Conservation (phyloP, 192 early-diverging fungal genomes). For the Entomortierella parvispora region DNA sequence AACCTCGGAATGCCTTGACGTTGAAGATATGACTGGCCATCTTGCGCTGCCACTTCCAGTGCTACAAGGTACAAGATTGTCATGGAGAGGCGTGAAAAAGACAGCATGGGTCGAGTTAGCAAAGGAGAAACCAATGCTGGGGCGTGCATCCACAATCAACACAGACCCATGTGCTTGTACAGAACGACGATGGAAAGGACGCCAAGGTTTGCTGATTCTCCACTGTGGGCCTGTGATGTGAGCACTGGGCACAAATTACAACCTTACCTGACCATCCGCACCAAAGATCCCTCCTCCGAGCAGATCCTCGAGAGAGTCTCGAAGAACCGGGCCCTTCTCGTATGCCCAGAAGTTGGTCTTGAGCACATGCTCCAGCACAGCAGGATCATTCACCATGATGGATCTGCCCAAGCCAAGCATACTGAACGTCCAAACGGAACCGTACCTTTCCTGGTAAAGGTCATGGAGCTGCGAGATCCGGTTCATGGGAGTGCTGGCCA, state of each 20-base stretch:
- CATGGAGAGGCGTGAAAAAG: no score
- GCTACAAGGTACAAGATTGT: slow-evolving; percentile 1
- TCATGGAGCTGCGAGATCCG: slow-evolving; percentile 26
- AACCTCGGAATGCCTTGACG: slow-evolving; percentile 47
- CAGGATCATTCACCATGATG: slow-evolving; percentile 30
- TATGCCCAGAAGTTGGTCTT: slow-evolving; percentile 51
- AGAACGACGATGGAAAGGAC: no score
- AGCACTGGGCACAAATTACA: neutral
- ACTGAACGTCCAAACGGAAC: slow-evolving; percentile 15
- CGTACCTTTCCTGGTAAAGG: slow-evolving; percentile 10
- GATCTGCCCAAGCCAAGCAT: slow-evolving; percentile 31
- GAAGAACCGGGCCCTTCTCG: slow-evolving; percentile 21
- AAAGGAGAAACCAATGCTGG: no score
- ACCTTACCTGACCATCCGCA: slow-evolving; percentile 30
- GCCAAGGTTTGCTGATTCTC: no score
- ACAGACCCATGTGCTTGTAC: no score
- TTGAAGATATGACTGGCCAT: slow-evolving; percentile 47
- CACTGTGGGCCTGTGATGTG: no score
- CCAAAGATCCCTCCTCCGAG: slow-evolving; percentile 51
- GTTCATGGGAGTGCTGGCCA: slow-evolving; percentile 3
- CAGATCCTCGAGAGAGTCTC: slow-evolving; percentile 20
- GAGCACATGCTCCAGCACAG: slow-evolving; percentile 43
- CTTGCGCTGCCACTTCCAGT: slow-evolving; percentile 49
- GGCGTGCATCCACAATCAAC: no score
- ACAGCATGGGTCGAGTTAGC: no score